Base-by-base conservation (phyloP, 1,284 basidiomycete genomes). In the Malassezia dermatis region DNA sequence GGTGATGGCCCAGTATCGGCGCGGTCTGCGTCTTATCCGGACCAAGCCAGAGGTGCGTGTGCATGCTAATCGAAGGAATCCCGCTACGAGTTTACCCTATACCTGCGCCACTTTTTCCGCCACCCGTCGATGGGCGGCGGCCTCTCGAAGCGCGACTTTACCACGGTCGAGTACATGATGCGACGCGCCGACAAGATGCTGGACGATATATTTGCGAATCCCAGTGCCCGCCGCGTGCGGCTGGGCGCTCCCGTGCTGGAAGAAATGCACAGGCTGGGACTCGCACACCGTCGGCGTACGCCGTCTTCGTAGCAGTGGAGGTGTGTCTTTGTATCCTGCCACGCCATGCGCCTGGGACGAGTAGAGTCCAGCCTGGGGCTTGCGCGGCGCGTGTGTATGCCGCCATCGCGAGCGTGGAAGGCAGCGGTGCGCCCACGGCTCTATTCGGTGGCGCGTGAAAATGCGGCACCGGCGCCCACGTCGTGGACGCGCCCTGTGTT, bases 31-130 rank as follows among this genome's bases (percentile, higher is more conserved):
- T 24, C 34, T 44, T 4, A 39, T 57, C n/a, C 55, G 55, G 23
- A 40, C 55, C 13, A 57, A 57, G 50, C 55, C 55, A 26, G 55
- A 51, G 55, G 55, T 52, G 44, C 17, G 55, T 57, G 37, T 11
- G 24, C 11, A n/a, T 8, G 11, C 24, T 24, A 19, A 17, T 17
- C 3, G 31, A 58, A 73, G 71, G 56, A 60, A 31, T 52, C 64
- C 24, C 67, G 61, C 40, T 56, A 60, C 28, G 56, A 65, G 52
- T 74, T 74, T 42, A 63, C 60, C 28, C 58, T 72, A 40, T 74
- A 71, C 54, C 54, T 74, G 28, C 70, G 71, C 19, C 69, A 74
- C 56, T 67, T 66, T 42, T 74, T 74, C 48, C 61, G 64, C 24
- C 66, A 68, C 50, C 71, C 71, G 1, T 59, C 58, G 4, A 63